Conservation (phyloP, 164 flowering plant species). For the Tetrastigma voinierianum region DNA sequence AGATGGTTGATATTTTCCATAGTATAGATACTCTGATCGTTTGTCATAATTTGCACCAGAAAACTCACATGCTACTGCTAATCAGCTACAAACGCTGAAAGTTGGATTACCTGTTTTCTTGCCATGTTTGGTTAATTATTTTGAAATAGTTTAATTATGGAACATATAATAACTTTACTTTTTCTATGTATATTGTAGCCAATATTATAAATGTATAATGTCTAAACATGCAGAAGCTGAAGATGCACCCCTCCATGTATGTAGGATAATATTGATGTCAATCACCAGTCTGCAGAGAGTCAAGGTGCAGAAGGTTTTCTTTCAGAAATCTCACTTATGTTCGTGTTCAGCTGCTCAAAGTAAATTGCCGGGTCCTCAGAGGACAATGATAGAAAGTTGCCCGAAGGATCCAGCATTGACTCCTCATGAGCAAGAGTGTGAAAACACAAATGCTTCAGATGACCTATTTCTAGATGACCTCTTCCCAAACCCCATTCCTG, state of each 20-base stretch:
- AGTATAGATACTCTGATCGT: not conserved
- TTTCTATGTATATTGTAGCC: not conserved
- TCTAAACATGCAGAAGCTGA: constrained; percentile 30
- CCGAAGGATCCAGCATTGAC: constrained; percentile 1
- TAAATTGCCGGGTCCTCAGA: constrained; percentile 7
- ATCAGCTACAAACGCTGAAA: not conserved
- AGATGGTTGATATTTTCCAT: not conserved
- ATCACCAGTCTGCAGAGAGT: constrained; percentile 16
- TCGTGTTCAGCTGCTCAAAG: constrained; percentile 15
- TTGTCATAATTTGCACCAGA: not conserved
- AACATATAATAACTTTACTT: not conserved
- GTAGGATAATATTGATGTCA: constrained; percentile 19
- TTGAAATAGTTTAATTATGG: not conserved
- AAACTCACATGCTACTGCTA: not conserved
- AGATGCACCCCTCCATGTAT: constrained; percentile 37
- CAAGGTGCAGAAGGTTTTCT: constrained; percentile 27
- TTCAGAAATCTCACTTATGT: constrained; percentile 17
- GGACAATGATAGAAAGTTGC: constrained; percentile 9
- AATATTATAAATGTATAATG: not conserved
- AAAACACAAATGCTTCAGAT: not conserved
- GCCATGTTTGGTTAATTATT: not conserved
- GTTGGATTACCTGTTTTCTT: constrained; percentile 2
- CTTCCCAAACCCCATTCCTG: constrained; percentile 7
- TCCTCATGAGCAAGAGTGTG: not conserved
- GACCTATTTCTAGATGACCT: constrained; percentile 4